phyloP scores from a whole-genome alignment of 108 stramenopile species.

The Phaeodactylum tricornutum region DNA sequence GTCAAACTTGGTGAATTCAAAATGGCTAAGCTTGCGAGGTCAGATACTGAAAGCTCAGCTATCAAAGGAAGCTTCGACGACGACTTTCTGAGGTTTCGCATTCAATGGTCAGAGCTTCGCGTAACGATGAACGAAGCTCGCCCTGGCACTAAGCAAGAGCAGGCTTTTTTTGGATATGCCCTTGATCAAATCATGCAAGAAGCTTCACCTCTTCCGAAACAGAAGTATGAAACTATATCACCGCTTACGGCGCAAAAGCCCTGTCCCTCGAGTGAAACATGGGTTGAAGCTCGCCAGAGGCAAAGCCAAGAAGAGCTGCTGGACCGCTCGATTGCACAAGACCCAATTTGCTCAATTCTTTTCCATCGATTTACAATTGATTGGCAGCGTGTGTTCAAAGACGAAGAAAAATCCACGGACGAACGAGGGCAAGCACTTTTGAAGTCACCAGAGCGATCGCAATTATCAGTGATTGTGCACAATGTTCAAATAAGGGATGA shows the following conservation, averaged over 20 bases:
- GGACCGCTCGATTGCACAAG: too few species aligned
- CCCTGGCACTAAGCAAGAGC: slow-evolving; percentile 8
- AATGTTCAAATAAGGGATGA: slow-evolving; percentile 57
- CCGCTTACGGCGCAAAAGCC: too few species aligned
- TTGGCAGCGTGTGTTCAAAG: slow-evolving; percentile 77
- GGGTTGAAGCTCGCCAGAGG: too few species aligned
- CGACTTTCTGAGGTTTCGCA: slow-evolving; percentile 61
- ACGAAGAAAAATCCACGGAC: slow-evolving; percentile 12
- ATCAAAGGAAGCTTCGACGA: slow-evolving; percentile 30
- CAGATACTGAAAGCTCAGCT: background rate
- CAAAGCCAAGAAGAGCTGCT: too few species aligned
- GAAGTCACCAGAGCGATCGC: slow-evolving; percentile 47
- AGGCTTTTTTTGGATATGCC: slow-evolving; percentile 10
- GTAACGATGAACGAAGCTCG: slow-evolving; percentile 53
- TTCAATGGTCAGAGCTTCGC: slow-evolving; percentile 69
- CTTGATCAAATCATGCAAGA: slow-evolving; percentile 13
- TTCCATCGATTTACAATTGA: slow-evolving; percentile 71
- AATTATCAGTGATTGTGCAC: slow-evolving; percentile 67
- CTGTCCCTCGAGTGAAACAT: too few species aligned
- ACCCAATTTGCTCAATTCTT: slow-evolving; percentile 32
- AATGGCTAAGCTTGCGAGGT: slow-evolving; percentile 10
- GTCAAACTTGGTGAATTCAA: slow-evolving; percentile 72
- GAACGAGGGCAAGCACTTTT: background rate
- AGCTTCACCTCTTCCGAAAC: too few species aligned
- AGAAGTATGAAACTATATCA: too few species aligned